Conservation (phyloP, 2,329 filamentous ascomycete species). For the Colletotrichum camelliae region DNA sequence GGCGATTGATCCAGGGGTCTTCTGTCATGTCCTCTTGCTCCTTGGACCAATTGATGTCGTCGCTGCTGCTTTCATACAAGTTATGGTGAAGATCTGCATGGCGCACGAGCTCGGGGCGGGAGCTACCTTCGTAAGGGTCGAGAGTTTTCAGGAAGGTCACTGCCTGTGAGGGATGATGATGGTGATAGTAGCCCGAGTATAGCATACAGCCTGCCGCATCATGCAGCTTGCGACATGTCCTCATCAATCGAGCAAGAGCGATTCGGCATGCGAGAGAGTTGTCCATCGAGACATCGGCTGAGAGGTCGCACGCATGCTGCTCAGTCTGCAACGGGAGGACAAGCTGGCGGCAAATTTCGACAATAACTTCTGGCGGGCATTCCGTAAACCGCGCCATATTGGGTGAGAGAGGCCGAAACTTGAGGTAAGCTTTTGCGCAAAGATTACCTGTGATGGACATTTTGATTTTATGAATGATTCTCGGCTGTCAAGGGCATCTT, state of each 20-base stretch:
- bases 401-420: neutral
- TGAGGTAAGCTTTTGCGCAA: accelerated
- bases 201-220: neutral
- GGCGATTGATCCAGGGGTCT: neutral
- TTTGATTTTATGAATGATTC: neutral
- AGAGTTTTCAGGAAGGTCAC: neutral
- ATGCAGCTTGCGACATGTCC: neutral
- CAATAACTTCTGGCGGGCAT: neutral
- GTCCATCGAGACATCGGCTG: neutral
- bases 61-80: neutral
- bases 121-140: neutral
- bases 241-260: neutral
- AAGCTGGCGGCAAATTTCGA: neutral
- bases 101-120: neutral
- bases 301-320: neutral
- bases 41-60: neutral
- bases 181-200: neutral
- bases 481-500: neutral
- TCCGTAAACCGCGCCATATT: neutral
- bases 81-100: neutral
- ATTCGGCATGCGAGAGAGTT: neutral
- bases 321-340: neutral
- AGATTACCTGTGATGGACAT: neutral
- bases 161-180: neutral
- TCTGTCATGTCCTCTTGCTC: neutral